Evolutionary conservation across 1,284 basidiomycete species (phyloP).

Genomic region (Sporisorium reilianum): DNA sequence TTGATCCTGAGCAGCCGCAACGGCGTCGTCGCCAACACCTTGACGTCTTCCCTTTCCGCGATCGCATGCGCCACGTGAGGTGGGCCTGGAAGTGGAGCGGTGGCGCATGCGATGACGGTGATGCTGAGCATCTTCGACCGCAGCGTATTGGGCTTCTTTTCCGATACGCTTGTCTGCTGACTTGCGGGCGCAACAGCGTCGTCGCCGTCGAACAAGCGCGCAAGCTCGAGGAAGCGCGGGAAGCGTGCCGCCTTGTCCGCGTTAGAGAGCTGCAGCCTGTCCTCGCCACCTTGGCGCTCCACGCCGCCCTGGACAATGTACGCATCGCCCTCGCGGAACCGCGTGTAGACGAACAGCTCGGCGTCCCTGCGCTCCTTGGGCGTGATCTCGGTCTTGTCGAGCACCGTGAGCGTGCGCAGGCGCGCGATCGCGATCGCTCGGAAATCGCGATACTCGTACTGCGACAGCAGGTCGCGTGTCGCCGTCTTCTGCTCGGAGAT

Average conservation of each 20-base stretch:
- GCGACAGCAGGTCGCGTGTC: slow-evolving; percentile 14
- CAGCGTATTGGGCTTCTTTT: slow-evolving; percentile 20
- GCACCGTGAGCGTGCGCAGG: slow-evolving; percentile 75
- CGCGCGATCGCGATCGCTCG: slow-evolving; percentile 80
- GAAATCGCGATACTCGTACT: slow-evolving; percentile 70
- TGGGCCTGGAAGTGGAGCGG: background rate
- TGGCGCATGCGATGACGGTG: slow-evolving; percentile 6
- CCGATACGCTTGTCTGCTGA: background rate
- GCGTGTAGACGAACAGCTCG: slow-evolving; percentile 75
- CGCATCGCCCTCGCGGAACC: slow-evolving; percentile 29
- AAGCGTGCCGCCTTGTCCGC: slow-evolving; percentile 15
- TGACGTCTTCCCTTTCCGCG: slow-evolving; percentile 9
- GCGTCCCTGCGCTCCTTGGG: slow-evolving; percentile 82
- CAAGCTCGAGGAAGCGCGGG: slow-evolving; percentile 38
- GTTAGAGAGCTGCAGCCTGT: background rate
- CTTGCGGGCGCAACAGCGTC: background rate
- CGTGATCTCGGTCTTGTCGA: slow-evolving; percentile 81
- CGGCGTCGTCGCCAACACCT: slow-evolving; percentile 45
- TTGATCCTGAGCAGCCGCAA: slow-evolving; percentile 49
- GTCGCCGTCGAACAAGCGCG: slow-evolving; percentile 23
- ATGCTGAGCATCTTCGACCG: slow-evolving; percentile 38
- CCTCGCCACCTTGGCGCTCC: background rate
- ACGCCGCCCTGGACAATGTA: slow-evolving; percentile 26
- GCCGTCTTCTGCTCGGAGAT: background rate
- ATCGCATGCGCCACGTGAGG: slow-evolving; percentile 3